Conservation (phyloP, 495 filamentous ascomycete species). For the Daldinia decipiens region DNA sequence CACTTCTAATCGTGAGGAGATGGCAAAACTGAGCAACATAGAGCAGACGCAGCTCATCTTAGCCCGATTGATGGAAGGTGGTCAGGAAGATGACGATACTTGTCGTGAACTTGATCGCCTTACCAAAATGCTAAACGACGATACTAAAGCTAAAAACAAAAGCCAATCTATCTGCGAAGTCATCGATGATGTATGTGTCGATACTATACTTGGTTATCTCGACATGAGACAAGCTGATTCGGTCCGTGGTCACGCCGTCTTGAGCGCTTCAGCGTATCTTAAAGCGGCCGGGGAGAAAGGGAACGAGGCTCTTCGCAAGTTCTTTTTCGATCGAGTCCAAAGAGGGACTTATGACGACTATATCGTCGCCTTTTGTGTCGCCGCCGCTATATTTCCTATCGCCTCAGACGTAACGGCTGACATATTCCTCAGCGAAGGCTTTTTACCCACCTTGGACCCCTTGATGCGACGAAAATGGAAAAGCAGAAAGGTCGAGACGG, state of each 20-base stretch:
- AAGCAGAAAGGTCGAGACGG: slow-evolving; percentile 79
- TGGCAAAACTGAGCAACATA: slow-evolving; percentile 41
- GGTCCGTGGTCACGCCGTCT: slow-evolving; percentile 76
- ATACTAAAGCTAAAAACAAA: slow-evolving; percentile 51
- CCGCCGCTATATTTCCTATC: slow-evolving; percentile 86
- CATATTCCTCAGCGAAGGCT: slow-evolving; percentile 86
- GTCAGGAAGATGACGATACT: slow-evolving; percentile 64
- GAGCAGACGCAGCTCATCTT: slow-evolving; percentile 64
- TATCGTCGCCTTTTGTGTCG: slow-evolving; percentile 86
- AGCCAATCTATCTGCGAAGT: slow-evolving; percentile 65
- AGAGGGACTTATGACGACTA: slow-evolving; percentile 67
- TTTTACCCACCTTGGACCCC: slow-evolving; percentile 73
- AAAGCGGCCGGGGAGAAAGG: slow-evolving; percentile 77
- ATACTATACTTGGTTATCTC: slow-evolving; percentile 79
- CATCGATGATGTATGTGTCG: slow-evolving; percentile 80
- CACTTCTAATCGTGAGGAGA: slow-evolving; percentile 38
- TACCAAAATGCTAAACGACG: slow-evolving; percentile 62
- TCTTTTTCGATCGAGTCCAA: slow-evolving; percentile 65
- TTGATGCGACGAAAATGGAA: slow-evolving; percentile 78
- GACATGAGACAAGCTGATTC: slow-evolving; percentile 76
- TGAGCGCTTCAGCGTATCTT: slow-evolving; percentile 82
- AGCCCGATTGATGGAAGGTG: slow-evolving; percentile 65
- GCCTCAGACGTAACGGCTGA: slow-evolving; percentile 72
- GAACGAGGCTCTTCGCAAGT: slow-evolving; percentile 68
- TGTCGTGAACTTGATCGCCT: slow-evolving; percentile 58